Base-by-base conservation (phyloP, 2,329 filamentous ascomycete genomes). In the Trichophyton verrucosum region DNA sequence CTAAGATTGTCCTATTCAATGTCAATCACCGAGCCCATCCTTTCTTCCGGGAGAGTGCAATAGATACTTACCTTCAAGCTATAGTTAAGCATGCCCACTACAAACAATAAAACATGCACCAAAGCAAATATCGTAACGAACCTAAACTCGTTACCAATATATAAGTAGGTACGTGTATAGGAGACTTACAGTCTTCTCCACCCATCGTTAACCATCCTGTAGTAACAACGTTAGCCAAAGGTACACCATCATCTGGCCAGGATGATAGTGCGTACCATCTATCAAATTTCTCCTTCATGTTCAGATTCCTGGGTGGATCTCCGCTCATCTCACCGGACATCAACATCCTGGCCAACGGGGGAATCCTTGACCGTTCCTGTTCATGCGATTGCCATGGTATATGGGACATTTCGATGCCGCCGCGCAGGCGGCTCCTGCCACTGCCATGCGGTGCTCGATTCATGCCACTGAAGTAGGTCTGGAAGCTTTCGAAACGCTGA, bases 191-290 rank as follows among this genome's bases (percentile, higher is more conserved):
- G 80, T 83, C 87, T 80, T 71, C 87, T 81, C 72, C 90, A 91
- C 63, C 89, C 89, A 72, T 92, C 89, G 71, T 92, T 92, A 64
- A 92, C 86, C 88, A 94, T 91, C 89, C 72, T 74, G 33, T 9
- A 27, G 58, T 13, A 24, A 13, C 56, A 22, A 57, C 38, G 33
- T 53, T 53, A 47, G 44, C 11, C 44, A 1, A 11, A 24, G 15
- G 24, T 17, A 24, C 17, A 17, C 2, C 1, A 30, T 7, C 1
- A 2, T 11, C 22, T 2, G 2, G 11, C n/a, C 40, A 9, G n/a
- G 36, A 49, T 51, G 20, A 24, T 59, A 30, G 2, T 22, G 5
- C 56, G 42, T 64, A 74, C 73, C 89, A 94, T 66, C 85, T 80
- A 73, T 91, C 86, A 70, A 92, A 87, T 71, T 82, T 87, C 72